Conservation (phyloP, 306 rosid species). For the Cucumis sativus region Cucumber_9930_V3 NC_026656.2:5246501-5247000, state of each 20-base stretch:
- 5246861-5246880: slow-evolving; percentile 55
- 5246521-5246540: slow-evolving; percentile 34
- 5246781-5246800: slow-evolving; percentile 21
- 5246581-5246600: background rate
- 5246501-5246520: slow-evolving; percentile 31
- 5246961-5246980: slow-evolving; percentile 56
- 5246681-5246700: slow-evolving; percentile 43
- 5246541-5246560: slow-evolving; percentile 21
- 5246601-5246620: slow-evolving; percentile 16
- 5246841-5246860: slow-evolving; percentile 52
- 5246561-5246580: background rate
- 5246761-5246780: slow-evolving; percentile 44
- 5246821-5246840: slow-evolving; percentile 39
- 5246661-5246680: slow-evolving; percentile 32
- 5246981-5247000: slow-evolving; percentile 67
- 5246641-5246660: slow-evolving; percentile 26
- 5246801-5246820: slow-evolving; percentile 18
- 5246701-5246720: slow-evolving; percentile 41
- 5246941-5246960: slow-evolving; percentile 26
- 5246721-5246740: slow-evolving; percentile 51
- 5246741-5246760: slow-evolving; percentile 60
- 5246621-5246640: slow-evolving; percentile 37
- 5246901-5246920: slow-evolving; percentile 59
- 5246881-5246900: slow-evolving; percentile 67
- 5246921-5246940: slow-evolving; percentile 37